A percentile compares a stretch with the other conserved stretches of the same genome.
Conservation (phyloP, 2,329 filamentous ascomycete genomes). For the Arthrobotrys megalospora region DNA sequence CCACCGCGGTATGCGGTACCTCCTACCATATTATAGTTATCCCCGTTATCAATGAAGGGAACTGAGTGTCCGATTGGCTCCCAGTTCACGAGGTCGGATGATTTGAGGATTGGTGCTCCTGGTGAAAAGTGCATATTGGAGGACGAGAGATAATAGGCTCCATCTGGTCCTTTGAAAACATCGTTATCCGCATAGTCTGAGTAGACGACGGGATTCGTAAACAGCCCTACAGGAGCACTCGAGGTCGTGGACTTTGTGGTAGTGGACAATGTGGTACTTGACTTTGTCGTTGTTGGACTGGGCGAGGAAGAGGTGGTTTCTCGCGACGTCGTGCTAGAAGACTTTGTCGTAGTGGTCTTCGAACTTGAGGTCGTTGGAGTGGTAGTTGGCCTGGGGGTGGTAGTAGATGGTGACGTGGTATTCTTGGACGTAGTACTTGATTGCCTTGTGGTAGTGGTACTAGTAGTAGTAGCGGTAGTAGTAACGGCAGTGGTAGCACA, state of each 20-base stretch:
- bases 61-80: constrained; percentile 64
- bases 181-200: constrained; percentile 74
- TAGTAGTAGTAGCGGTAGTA: neutral
- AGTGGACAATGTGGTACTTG: constrained; percentile 10
- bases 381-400: neutral
- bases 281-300: constrained; percentile 17
- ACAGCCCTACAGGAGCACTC: constrained; percentile 5
- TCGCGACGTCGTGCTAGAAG: neutral
- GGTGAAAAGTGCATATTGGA: constrained; percentile 74
- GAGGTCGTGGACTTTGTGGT: constrained; percentile 21
- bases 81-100: constrained; percentile 73
- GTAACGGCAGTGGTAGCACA: constrained; percentile 2
- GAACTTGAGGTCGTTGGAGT: constrained; percentile 6
- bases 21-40: constrained; percentile 62
- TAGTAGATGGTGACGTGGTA: constrained; percentile 14
- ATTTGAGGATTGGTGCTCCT: constrained; percentile 73
- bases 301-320: constrained; percentile 7
- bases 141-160: constrained; percentile 73
- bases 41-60: constrained; percentile 35
- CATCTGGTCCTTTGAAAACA: constrained; percentile 70
- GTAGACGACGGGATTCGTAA: constrained; percentile 72
- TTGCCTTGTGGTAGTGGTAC: constrained; percentile 1
- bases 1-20: constrained; percentile 71
- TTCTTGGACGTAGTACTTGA: neutral
- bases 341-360: neutral